Conservation (phyloP, 805 yeast genomes). For the Lipomyces kockii region DNA sequence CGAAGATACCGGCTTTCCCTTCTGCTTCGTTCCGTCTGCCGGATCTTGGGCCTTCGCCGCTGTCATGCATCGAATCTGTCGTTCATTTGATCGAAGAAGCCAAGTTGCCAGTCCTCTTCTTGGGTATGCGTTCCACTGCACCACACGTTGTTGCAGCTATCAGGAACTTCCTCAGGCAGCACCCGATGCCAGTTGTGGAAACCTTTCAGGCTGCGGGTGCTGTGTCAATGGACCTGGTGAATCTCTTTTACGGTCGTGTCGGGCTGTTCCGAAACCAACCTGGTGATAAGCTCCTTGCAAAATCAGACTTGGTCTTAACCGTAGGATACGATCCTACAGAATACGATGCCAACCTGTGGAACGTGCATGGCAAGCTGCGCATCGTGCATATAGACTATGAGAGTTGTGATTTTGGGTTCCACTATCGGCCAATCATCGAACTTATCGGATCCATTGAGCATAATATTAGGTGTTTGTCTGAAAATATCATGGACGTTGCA, state of each 20-base stretch:
- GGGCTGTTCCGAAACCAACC: slow-evolving; percentile 4
- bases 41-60: background rate
- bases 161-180: background rate
- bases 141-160: background rate
- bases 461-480: background rate
- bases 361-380: background rate
- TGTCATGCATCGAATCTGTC: background rate
- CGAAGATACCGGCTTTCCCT: background rate
- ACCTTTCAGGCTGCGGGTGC: slow-evolving; percentile 1
- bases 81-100: background rate
- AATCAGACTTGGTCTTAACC: background rate
- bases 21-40: background rate
- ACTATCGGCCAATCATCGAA: background rate
- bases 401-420: background rate
- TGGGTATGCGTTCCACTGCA: background rate
- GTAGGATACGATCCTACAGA: background rate
- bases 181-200: background rate
- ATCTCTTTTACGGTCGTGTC: background rate
- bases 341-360: background rate
- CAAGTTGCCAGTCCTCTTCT: background rate
- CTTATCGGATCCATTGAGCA: background rate
- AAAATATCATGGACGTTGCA: background rate
- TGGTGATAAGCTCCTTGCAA: background rate
- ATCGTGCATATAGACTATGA: background rate
- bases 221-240: background rate